Percentiles rank a stretch among this genome's conserved stretches.
phyloP scores from a whole-genome alignment of 2,329 filamentous ascomycete species.

The Epichloe elymi region DNA sequence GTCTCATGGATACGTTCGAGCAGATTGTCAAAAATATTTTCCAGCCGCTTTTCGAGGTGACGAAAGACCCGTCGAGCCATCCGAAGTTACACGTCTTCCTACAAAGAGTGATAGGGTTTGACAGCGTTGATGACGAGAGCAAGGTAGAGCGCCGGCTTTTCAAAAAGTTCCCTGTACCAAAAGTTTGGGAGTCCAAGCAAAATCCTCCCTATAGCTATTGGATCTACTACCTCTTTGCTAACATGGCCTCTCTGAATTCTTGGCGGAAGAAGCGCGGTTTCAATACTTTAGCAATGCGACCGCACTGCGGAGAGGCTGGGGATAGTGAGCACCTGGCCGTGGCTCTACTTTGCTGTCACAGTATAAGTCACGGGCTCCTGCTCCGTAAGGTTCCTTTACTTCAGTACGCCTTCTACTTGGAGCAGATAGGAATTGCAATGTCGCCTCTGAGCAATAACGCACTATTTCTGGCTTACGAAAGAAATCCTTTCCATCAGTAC shows the following conservation, averaged over 20 bases:
- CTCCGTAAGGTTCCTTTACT: constrained; percentile 87
- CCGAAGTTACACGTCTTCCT: constrained; percentile 91
- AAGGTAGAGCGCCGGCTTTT: constrained; percentile 91
- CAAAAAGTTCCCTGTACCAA: constrained; percentile 86
- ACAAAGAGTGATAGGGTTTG: constrained; percentile 90
- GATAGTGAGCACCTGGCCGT: constrained; percentile 93
- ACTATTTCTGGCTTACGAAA: constrained; percentile 87
- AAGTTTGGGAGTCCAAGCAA: constrained; percentile 78
- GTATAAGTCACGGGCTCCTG: constrained; percentile 88
- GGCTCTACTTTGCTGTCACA: constrained; percentile 83
- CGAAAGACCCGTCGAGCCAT: constrained; percentile 70
- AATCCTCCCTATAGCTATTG: constrained; percentile 98
- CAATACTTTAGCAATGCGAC: constrained; percentile 86
- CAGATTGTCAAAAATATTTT: constrained; percentile 87
- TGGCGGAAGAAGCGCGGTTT: constrained; percentile 87
- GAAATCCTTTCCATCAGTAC: constrained; percentile 92
- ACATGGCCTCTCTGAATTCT: constrained; percentile 81
- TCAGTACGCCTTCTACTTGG: constrained; percentile 95
- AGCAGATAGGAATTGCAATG: constrained; percentile 98
- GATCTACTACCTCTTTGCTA: constrained; percentile 95
- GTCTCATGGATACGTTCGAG: constrained; percentile 79
- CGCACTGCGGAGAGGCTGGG: constrained; percentile 92
- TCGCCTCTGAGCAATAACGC: constrained; percentile 98
- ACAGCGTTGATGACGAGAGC: constrained; percentile 96
- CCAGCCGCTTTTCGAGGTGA: constrained; percentile 87